Conservation (phyloP, 2,329 filamentous ascomycete genomes). For the Penicillium sp. region DNA sequence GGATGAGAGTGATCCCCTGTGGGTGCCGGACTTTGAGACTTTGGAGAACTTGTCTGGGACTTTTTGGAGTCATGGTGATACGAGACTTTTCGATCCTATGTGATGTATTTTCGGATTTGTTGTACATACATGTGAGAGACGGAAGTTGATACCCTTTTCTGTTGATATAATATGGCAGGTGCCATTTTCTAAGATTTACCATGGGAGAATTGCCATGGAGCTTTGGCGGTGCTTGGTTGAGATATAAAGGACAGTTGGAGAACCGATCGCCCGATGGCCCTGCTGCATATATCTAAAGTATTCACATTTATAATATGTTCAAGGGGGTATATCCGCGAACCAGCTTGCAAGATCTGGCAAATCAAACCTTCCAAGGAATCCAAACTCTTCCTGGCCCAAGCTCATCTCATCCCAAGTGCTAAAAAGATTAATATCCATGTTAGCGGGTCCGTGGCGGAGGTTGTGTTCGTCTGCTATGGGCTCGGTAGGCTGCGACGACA, state of each 20-base stretch:
- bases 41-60: constrained; percentile 30
- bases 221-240: neutral
- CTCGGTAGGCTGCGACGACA: neutral
- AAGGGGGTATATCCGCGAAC: constrained; percentile 17
- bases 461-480: neutral
- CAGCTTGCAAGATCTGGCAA: constrained; percentile 22
- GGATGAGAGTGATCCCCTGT: constrained; percentile 32
- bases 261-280: neutral
- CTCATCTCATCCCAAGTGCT: constrained; percentile 20
- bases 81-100: constrained; percentile 28
- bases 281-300: neutral
- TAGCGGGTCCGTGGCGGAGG: constrained; percentile 1
- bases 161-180: neutral
- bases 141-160: neutral
- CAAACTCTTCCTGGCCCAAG: constrained; percentile 19
- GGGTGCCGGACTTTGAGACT: constrained; percentile 41
- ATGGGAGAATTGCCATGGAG: neutral
- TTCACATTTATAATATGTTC: neutral
- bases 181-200: neutral
- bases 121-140: neutral
- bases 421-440: constrained; percentile 11
- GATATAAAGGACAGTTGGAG: no score
- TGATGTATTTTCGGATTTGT: constrained; percentile 2
- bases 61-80: constrained; percentile 29
- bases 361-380: constrained; percentile 22